Conservation (phyloP, 1,284 basidiomycete genomes). For the Baeospora myosura region DNA sequence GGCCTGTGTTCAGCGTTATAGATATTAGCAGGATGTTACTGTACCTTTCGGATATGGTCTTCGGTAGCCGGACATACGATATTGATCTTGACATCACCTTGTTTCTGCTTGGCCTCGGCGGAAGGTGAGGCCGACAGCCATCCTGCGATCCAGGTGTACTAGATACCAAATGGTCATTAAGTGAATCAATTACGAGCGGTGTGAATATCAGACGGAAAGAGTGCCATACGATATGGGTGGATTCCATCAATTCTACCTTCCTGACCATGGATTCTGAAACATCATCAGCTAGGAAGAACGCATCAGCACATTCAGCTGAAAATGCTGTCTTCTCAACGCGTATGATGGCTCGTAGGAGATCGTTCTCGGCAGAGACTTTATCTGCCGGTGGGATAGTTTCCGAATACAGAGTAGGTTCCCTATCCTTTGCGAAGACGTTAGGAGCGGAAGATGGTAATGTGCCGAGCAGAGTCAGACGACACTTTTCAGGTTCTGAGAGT, state of each 20-base stretch:
- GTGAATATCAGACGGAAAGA: too few relatives aligned
- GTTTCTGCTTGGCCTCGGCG: conserved; percentile 25
- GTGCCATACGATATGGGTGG: conserved; percentile 37
- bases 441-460: conserved; percentile 22
- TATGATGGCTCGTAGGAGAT: conserved; percentile 27
- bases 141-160: conserved; percentile 42
- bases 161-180: conserved; percentile 34
- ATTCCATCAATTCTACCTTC: conserved; percentile 25
- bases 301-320: conserved; percentile 18
- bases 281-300: conserved; percentile 23
- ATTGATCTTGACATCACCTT: conserved; percentile 51
- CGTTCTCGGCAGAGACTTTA: conserved; percentile 24
- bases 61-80: conserved; percentile 80
- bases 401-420: too few relatives aligned
- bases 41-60: conserved; percentile 74
- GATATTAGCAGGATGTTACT: conserved; percentile 6
- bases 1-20: background rate
- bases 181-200: too few relatives aligned
- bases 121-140: conserved; percentile 29
- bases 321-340: conserved; percentile 36
- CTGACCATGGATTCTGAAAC: too few relatives aligned
- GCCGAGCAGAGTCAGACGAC: conserved; percentile 30
- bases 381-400: too few relatives aligned
- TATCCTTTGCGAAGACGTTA: background rate
- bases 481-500: conserved; percentile 18